Percentiles rank a stretch among this genome's conserved stretches.
phyloP scores from a whole-genome alignment of 192 early-diverging fungal genomes.

The Coemansia sp. region DNA sequence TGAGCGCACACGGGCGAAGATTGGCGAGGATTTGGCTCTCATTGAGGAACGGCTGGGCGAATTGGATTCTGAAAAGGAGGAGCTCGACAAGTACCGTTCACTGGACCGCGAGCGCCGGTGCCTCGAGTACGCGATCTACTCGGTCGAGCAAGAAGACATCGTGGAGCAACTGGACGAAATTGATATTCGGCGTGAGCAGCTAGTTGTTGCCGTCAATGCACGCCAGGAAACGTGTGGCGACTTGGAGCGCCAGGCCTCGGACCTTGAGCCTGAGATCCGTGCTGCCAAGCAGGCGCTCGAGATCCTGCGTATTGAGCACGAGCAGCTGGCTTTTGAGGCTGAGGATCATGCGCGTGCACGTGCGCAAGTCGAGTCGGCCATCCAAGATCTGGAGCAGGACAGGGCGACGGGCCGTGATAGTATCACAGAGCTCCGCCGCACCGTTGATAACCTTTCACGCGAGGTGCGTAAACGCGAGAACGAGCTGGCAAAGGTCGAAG shows the following conservation, averaged over 20 bases:
- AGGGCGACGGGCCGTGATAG: conserved; percentile 48
- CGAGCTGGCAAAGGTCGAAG: conserved; percentile 64
- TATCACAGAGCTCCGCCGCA: conserved; percentile 51
- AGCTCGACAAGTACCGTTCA: conserved; percentile 84
- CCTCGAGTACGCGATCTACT: conserved; percentile 92
- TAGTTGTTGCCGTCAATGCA: conserved; percentile 60
- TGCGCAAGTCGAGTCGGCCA: conserved; percentile 74
- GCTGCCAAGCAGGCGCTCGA: conserved; percentile 66
- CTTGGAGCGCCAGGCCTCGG: conserved; percentile 54
- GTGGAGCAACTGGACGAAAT: conserved; percentile 76
- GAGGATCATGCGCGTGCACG: conserved; percentile 74
- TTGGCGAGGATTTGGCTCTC: conserved; percentile 81
- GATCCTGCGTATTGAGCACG: conserved; percentile 65
- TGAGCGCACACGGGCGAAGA: conserved; percentile 77
- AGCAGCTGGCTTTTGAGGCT: conserved; percentile 69
- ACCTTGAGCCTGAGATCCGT: conserved; percentile 60
- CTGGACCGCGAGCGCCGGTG: conserved; percentile 83
- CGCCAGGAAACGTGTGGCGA: conserved; percentile 60
- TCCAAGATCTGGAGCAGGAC: conserved; percentile 79
- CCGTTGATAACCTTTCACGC: conserved; percentile 27
- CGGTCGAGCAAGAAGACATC: conserved; percentile 81
- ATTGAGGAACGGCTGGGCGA: conserved; percentile 88
- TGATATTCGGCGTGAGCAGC: conserved; percentile 53
- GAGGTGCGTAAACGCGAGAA: conserved; percentile 54
- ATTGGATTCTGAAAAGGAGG: conserved; percentile 92